phyloP scores from a whole-genome alignment of 1,284 basidiomycete species.

The Blastosporella zonata region DNA sequence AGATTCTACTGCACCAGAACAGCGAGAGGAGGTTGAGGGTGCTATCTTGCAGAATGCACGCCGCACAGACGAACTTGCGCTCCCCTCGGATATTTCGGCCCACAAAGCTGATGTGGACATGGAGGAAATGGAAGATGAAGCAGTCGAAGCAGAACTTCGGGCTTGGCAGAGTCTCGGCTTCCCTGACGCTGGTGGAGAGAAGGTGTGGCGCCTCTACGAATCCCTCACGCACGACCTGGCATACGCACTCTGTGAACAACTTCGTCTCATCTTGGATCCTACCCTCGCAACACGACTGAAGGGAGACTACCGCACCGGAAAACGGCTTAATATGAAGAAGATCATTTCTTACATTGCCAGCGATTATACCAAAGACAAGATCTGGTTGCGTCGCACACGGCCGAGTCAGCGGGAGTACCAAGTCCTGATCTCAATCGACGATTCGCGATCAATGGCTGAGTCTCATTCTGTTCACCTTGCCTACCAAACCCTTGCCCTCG shows the following conservation, averaged over 20 bases:
- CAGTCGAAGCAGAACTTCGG: slow-evolving; percentile 62
- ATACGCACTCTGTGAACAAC: slow-evolving; percentile 91
- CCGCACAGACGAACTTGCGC: slow-evolving; percentile 24
- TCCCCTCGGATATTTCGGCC: slow-evolving; percentile 19
- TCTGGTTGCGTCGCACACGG: slow-evolving; percentile 94
- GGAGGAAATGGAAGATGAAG: slow-evolving; percentile 36
- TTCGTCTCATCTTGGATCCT: slow-evolving; percentile 95
- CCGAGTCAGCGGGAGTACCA: slow-evolving; percentile 97
- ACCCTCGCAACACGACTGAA: slow-evolving; percentile 92
- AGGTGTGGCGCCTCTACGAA: slow-evolving; percentile 90
- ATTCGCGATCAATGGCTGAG: slow-evolving; percentile 96
- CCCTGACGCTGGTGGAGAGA: slow-evolving; percentile 58
- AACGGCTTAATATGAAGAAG: slow-evolving; percentile 99
- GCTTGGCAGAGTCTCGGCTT: slow-evolving; percentile 63
- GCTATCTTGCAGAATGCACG: slow-evolving; percentile 39
- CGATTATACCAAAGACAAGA: slow-evolving; percentile 99
- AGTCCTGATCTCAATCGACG: slow-evolving; percentile 92
- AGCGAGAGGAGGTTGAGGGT: slow-evolving; percentile 41
- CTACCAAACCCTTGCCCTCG: slow-evolving; percentile 91
- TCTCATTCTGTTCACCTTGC: slow-evolving; percentile 92
- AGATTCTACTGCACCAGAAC: slow-evolving; percentile 31
- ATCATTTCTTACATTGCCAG: slow-evolving; percentile 98
- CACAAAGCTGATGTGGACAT: slow-evolving; percentile 37
- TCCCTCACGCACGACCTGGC: slow-evolving; percentile 90
- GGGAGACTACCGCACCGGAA: slow-evolving; percentile 98